Percentiles rank a stretch among this genome's conserved stretches.
Evolutionary conservation across 306 rosid genomes (phyloP).

Genomic region (Medicago ruthenica): DNA sequence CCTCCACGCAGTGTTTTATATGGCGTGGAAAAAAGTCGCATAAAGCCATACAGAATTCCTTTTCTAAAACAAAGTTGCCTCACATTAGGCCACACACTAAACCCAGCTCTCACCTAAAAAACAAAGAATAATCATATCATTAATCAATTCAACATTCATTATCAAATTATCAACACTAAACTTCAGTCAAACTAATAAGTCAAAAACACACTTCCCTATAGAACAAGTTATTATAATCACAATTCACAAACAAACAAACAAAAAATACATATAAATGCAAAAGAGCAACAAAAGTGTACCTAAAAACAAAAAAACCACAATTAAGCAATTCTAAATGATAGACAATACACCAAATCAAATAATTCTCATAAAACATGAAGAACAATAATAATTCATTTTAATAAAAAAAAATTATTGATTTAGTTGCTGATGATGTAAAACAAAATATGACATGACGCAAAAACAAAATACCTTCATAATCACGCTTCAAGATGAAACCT

Average conservation of each 20-base stretch:
- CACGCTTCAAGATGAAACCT: conserved; percentile 10
- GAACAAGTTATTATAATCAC: neutral
- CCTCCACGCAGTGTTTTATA: conserved; percentile 87
- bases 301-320: conserved; percentile 20
- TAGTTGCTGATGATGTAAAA: conserved; percentile 18
- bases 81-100: conserved; percentile 75
- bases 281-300: neutral
- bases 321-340: neutral
- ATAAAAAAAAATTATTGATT: conserved; percentile 6
- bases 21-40: conserved; percentile 74
- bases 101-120: conserved; percentile 69
- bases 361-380: neutral
- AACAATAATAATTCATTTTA: neutral
- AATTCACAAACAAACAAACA: neutral
- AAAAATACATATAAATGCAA: neutral
- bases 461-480: conserved; percentile 22
- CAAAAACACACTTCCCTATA: conserved; percentile 14
- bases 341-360: conserved; percentile 9
- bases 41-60: conserved; percentile 77
- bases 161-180: conserved; percentile 13
- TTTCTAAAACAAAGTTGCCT: conserved; percentile 77
- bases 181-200: conserved; percentile 1
- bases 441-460: neutral
- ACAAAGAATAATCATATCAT: conserved; percentile 16
- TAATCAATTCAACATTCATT: conserved; percentile 32